These are phyloP conservation scores for Fusarium agapanthi DNA, from an alignment of 2,329 filamentous ascomycete species.

Conservation along the genomic window DNA sequence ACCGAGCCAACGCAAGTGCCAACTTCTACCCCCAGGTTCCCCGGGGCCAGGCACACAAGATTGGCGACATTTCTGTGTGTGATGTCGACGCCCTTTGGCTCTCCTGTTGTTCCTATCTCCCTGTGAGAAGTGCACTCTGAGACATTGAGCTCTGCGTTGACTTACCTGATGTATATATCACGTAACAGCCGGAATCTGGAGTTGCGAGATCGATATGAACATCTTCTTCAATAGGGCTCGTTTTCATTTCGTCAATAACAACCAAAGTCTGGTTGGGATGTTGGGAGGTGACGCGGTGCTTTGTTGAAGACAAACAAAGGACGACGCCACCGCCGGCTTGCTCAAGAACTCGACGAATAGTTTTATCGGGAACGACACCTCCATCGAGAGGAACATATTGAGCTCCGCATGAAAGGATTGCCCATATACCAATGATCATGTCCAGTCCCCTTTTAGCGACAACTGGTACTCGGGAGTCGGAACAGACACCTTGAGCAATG, in stretches of 20 bases:
- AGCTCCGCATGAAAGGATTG: constrained; percentile 63
- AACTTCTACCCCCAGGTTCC: constrained; percentile 57
- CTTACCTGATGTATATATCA: constrained; percentile 64
- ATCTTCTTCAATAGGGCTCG: neutral
- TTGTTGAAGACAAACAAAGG: constrained; percentile 56
- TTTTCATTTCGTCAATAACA: constrained; percentile 42
- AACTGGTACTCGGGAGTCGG: constrained; percentile 60
- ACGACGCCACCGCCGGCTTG: constrained; percentile 56
- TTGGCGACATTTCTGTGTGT: constrained; percentile 65
- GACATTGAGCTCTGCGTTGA: neutral
- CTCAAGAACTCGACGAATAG: constrained; percentile 58
- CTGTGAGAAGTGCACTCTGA: neutral
- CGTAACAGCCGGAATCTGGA: constrained; percentile 53
- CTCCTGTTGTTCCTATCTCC: constrained; percentile 59
- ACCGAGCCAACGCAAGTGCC: constrained; percentile 64
- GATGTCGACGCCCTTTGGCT: constrained; percentile 67
- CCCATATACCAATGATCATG: constrained; percentile 66
- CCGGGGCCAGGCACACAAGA: constrained; percentile 59
- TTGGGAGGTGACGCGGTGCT: constrained; percentile 45
- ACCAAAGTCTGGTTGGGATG: constrained; percentile 38
- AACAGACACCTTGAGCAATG: constrained; percentile 49
- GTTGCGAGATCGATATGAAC: constrained; percentile 46
- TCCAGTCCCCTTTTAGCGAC: constrained; percentile 64
- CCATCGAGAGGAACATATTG: constrained; percentile 70
- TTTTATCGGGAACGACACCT: constrained; percentile 58